Evolutionary conservation across 1,139 yeast genomes (phyloP), one percentile per base, ranked within the genome.

Genomic region (Yamadazyma trypodendri): DNA sequence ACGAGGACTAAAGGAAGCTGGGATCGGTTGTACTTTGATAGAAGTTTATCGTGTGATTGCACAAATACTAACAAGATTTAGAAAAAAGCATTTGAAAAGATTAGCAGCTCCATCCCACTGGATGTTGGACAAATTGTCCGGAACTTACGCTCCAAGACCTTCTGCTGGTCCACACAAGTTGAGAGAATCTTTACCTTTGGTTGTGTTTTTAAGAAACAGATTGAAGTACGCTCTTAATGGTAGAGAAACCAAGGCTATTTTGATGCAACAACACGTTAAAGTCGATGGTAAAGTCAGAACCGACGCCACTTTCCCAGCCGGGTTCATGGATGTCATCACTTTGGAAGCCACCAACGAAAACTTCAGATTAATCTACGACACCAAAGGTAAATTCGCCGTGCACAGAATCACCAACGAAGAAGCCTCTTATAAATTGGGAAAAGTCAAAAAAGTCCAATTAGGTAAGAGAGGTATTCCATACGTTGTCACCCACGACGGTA

Each of bases 121-220:
- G 98, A 87, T 94, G 95, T 86, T 94, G 82, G 98, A 92, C 95
- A 94, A 94, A 81, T 81, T 94, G 79, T 86, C 97, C 72, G 99
- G 99, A 69, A 81, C 89, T 68, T 92, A 92, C 73, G 98, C 98
- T 57, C 98, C 98, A 79, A 90, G 97, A 82, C 96, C 97, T 68
- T 88, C 97, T 52, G 84, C 96, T 59, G 98, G 98, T 81, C 98
- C 98, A 69, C 98, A 92, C 84, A 92, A 92, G 79, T 84, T 90
- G 75, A 85, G 98, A 77, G 98, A 92, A 79, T 92, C 97, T 48
- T 84, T 92, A 68, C 98, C 98, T 69, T 84, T 92, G 77, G 81
- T 92, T 65, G 92, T 92, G 60, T 92, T 92, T 81, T 79, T 92
- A 70, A 89, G 98, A 84, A 92, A 92, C 94, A 89, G 97, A 81